Base-by-base conservation (phyloP, 192 early-diverging fungal genomes). In the Powellomyces hirtus region DNA sequence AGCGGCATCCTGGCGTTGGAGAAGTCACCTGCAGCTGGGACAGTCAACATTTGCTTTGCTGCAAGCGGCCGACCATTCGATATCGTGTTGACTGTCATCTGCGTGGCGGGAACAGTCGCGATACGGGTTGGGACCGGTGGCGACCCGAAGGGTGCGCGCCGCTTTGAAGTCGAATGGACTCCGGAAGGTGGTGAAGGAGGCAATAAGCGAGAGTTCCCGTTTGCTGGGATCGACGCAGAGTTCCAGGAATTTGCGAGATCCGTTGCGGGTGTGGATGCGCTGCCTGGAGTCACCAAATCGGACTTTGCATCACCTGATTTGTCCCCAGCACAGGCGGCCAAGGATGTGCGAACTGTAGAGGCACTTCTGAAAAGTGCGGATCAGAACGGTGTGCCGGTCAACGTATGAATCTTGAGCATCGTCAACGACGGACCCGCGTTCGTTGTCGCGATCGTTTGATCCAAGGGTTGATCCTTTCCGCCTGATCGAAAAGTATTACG, bases 31-130 rank as follows among this genome's bases (percentile, higher is more conserved):
- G 24, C 49, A 3, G 52, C 46, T 2, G 64, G 64, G 18, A 66
- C 64, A 29, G 14, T 66, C 36, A 57, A 36, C 50, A 66, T 66
- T 8, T 55, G 35, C 35, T 66, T 66, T 57, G 64, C 64, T 14
- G 27, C 64, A 7, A n/a, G 34, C 27, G 64, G 64, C 7, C 30
- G 37, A 8, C 51, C 51, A 16, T 66, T 56, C n/a, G 51, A 66
- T 4, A 14, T 56, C 16, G 4, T 52, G 6, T 18, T 66, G 33
- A 66, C 4, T 4, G 64, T 66, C 18, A 27, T 66, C 4, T 66
- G 64, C 51, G 64, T 56, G 16, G 40, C 34, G 5, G 64, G 64
- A 35, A 64, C 62, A 10, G 27, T 64, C 29, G 14, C 26, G 18
- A n/a, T 64, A 18, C 40, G 33, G 44, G 14, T 18, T 20, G 18